Conservation (phyloP, 306 rosid genomes). For the barrel medic (Medicago truncatula) region DNA sequence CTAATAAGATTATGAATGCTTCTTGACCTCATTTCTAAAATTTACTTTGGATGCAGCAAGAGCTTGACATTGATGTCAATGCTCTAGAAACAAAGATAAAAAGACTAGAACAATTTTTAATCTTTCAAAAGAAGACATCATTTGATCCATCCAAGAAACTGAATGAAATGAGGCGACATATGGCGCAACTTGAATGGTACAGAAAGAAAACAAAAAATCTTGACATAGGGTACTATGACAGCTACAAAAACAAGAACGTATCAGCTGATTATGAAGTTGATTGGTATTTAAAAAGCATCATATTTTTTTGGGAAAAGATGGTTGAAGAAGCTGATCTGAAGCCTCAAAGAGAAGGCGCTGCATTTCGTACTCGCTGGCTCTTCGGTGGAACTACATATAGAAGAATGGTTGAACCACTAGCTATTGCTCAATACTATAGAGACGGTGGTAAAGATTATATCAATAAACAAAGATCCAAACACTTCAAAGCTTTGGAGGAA, state of each 20-base stretch:
- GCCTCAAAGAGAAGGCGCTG: conserved; percentile 51
- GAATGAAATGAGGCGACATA: conserved; percentile 41
- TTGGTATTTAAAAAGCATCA: conserved; percentile 42
- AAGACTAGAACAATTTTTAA: conserved; percentile 12
- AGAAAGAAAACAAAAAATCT: conserved; percentile 43
- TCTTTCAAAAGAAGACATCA: background rate
- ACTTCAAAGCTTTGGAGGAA: conserved; percentile 47
- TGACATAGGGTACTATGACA: conserved; percentile 63
- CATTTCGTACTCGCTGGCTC: conserved; percentile 46
- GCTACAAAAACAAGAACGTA: conserved; percentile 40
- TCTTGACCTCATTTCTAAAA: background rate
- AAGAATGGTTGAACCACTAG: conserved; percentile 69
- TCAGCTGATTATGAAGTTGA: conserved; percentile 42
- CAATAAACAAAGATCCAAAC: conserved; percentile 45
- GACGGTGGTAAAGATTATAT: conserved; percentile 29
- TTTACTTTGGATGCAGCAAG: conserved; percentile 32
- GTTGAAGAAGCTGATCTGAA: conserved; percentile 58
- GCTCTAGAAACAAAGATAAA: conserved; percentile 11
- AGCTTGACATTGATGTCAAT: background rate
- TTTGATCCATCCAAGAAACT: conserved; percentile 44
- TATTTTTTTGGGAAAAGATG: conserved; percentile 53
- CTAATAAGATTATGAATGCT: too few relatives aligned
- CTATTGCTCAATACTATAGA: conserved; percentile 60
- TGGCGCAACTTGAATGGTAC: conserved; percentile 75
- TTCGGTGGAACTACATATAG: conserved; percentile 52